Evolutionary conservation across 495 filamentous ascomycete genomes (phyloP), one percentile per base, ranked within the genome.

Genomic region (Tuber magnatum): DNA sequence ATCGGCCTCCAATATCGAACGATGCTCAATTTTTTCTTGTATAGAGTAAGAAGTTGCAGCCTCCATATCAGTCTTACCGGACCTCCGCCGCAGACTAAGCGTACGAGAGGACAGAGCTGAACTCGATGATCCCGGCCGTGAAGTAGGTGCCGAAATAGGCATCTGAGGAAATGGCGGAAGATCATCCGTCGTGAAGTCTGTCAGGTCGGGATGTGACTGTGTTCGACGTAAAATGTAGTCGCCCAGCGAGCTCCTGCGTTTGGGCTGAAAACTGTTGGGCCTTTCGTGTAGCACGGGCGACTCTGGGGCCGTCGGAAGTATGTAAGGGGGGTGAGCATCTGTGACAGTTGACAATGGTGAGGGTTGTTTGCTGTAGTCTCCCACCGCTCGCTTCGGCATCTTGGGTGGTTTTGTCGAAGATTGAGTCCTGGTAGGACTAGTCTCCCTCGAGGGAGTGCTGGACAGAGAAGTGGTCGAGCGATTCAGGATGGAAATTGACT

Each of bases 21-120:
- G 74, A 41, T 77, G 80, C 70, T 81, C 80, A 69, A 81, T 75
- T 74, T 77, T 81, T 75, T 81, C 76, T 22, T 81, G 80, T 71
- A 72, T 70, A 20, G 76, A 73, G 74, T 81, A 79, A 43, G 70
- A 42, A 12, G 74, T 76, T 22, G 40, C 35, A 69, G 72, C 72
- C 38, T 77, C 73, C 18, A 74, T 42, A 42, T 69, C 44, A 40
- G 68, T 16, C 28, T 75, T 78, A 73, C 46, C 35, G 24, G 75
- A 74, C 42, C 73, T 78, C 65, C 77, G 78, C 20, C 77, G 77
- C 44, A 79, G 70, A 20, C 73, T 68, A 28, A 75, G 77, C 70
- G 73, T 35, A 18, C 79, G 73, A 24, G 73, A 56, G 28, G 79
- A 69, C 39, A 75, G 46, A 42, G 73, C 12, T 40, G 68, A 74